These are phyloP conservation scores for Paratinospora sagittata DNA, from an alignment of 164 flowering plant genomes.

Conservation along the genomic window DNA sequence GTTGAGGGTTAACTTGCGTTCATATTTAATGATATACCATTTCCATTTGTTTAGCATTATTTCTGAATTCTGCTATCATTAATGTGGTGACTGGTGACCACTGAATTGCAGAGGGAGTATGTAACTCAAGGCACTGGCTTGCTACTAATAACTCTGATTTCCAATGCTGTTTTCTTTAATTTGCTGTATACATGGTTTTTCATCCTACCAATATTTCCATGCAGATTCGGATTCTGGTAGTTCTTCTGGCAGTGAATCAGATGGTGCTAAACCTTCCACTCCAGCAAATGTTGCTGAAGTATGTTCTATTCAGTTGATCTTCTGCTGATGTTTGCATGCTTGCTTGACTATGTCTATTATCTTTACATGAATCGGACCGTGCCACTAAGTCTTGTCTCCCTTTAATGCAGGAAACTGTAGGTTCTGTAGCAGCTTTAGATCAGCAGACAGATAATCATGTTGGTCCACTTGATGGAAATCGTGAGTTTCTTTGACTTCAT, in stretches of 20 bases:
- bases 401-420: slow-evolving; percentile 27
- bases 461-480: slow-evolving; percentile 28
- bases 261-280: slow-evolving; percentile 40
- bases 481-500: slow-evolving; percentile 32
- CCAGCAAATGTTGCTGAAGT: slow-evolving; percentile 40
- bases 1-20: not conserved
- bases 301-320: not conserved
- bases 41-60: too few relatives aligned
- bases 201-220: not conserved
- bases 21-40: not conserved
- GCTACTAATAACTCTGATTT: not conserved
- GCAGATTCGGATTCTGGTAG: slow-evolving; percentile 61
- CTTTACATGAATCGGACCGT: not conserved
- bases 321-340: not conserved
- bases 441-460: slow-evolving; percentile 24
- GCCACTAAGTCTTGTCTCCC: not conserved
- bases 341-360: not conserved
- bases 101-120: not conserved
- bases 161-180: not conserved
- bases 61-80: not conserved
- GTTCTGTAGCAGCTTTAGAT: slow-evolving; percentile 25
- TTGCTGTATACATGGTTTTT: not conserved
- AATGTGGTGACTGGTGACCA: not conserved
- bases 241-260: slow-evolving; percentile 59
- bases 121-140: not conserved